Percentiles rank a stretch among this genome's conserved stretches.
Evolutionary conservation across 129 eudicot genomes (phyloP).

Genomic region (Flaveria robusta): DNA sequence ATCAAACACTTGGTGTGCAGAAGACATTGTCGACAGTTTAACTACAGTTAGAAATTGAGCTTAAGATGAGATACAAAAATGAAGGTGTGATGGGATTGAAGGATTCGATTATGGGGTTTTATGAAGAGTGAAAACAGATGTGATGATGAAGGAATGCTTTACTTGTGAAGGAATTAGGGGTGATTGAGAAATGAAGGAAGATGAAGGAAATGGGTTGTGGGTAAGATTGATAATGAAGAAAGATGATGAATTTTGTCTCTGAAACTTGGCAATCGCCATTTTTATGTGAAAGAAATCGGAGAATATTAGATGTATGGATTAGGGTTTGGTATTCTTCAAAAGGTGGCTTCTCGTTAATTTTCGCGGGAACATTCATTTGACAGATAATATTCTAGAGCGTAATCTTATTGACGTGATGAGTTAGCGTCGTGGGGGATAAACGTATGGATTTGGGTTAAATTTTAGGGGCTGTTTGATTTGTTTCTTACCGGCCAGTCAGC

Average conservation of each 20-base stretch:
- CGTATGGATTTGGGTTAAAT: no score
- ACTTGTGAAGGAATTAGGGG: slow-evolving; percentile 47
- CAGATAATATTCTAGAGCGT: no score
- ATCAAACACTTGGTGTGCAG: slow-evolving; percentile 36
- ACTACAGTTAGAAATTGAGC: not conserved
- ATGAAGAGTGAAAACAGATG: slow-evolving; percentile 27
- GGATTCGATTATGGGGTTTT: slow-evolving; percentile 11
- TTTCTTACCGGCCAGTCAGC: no score
- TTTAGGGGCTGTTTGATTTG: no score
- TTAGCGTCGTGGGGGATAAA: no score
- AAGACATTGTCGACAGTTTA: slow-evolving; percentile 36
- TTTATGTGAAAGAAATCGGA: slow-evolving; percentile 22
- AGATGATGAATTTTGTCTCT: slow-evolving; percentile 55
- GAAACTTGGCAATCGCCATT: slow-evolving; percentile 40
- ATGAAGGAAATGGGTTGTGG: slow-evolving; percentile 16
- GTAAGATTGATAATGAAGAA: slow-evolving; percentile 49
- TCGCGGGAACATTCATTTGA: slow-evolving; percentile 11
- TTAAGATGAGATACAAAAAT: not conserved
- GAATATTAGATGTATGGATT: slow-evolving; percentile 13
- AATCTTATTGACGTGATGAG: no score
- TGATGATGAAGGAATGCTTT: slow-evolving; percentile 49
- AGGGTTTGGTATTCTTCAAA: slow-evolving; percentile 63
- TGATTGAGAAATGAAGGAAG: slow-evolving; percentile 17
- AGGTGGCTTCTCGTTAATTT: not conserved
- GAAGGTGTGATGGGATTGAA: slow-evolving; percentile 16